Base-by-base conservation (phyloP, 164 flowering plant genomes). In the Kalanchoe fedtschenkoi region DNA sequence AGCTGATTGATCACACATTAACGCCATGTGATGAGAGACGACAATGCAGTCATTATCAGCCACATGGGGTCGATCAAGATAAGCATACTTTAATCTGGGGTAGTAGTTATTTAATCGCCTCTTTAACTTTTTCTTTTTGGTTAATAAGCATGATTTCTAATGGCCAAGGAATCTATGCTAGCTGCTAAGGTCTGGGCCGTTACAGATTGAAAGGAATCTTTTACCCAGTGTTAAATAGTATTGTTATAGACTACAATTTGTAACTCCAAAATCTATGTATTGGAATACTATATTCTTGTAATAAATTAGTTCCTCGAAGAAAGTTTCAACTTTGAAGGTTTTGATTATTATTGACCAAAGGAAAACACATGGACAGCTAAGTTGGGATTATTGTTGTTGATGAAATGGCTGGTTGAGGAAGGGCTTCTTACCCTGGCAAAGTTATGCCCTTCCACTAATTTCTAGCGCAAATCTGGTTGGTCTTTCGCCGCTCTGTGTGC, bases 51-150 rank as follows among this genome's bases (percentile, higher is more conserved):
- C 54, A 21, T 47, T 19, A 47, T 47, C 54, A 47, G 54, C 54
- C 54, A 47, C 55, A 16, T 16, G 16, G 15, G 55, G 55, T 47
- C 55, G 26, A 47, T 24, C 24, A 47, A 22, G 55, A 47, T 24
- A 24, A 47, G 15, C 55, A 24, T 47, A 47, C 22, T 47, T 22
- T 47, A 43, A 24, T 47, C 13, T 24, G 4, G 15, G 30, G 30
- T 47, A 47, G 14, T 8, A 47, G 28, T 22, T 47, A 47, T 47
- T 21, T 26, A 51, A 26, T 51, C 56, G 13, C 26, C 32, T 32
- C 28, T 51, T 47, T 51, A 51, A 51, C 56, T 26, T 51, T 51
- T 51, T 51, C 32, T 29, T 51, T 51, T 51, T 24, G 56, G 56
- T 51, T 51, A 51, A 51, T 51, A 24, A 24, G 16, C 17, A n/a